A percentile compares a stretch with the other conserved stretches of the same genome.
These are phyloP conservation scores for Candida stauntonica DNA, from an alignment of 805 yeast genomes.

Conservation along the genomic window DNA sequence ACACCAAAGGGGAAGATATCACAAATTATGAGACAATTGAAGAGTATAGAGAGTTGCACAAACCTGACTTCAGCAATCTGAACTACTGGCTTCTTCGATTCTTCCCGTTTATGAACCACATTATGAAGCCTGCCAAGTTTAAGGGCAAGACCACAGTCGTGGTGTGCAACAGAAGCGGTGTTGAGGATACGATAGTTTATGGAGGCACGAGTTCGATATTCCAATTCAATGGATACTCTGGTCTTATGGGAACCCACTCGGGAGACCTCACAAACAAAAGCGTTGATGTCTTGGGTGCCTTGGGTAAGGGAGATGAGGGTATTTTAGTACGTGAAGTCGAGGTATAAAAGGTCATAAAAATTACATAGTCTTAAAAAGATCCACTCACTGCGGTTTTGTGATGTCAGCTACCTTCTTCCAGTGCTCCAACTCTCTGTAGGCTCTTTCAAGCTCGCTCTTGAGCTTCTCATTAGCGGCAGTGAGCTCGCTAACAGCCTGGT, in stretches of 20 bases:
- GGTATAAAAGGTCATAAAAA: constrained; percentile 7
- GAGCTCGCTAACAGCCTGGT: constrained; percentile 85
- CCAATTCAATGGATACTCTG: constrained; percentile 43
- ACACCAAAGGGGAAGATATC: constrained; percentile 5
- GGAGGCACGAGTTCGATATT: constrained; percentile 62
- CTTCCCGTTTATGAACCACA: constrained; percentile 51
- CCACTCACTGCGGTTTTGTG: constrained; percentile 4
- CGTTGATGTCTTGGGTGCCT: constrained; percentile 48
- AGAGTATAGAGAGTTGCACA: constrained; percentile 28
- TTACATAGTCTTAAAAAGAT: not conserved
- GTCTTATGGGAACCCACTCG: constrained; percentile 21
- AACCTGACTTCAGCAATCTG: constrained; percentile 46
- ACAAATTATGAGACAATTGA: constrained; percentile 14
- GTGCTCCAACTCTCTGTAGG: constrained; percentile 86
- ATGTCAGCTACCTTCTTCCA: constrained; percentile 49
- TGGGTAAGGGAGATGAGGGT: constrained; percentile 66
- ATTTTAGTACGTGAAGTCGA: constrained; percentile 56
- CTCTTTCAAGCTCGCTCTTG: constrained; percentile 82
- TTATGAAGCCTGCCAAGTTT: constrained; percentile 7
- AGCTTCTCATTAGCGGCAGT: constrained; percentile 82
- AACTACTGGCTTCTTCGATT: constrained; percentile 75
- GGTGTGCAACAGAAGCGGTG: constrained; percentile 69
- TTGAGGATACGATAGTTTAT: constrained; percentile 64
- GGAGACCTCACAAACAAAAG: constrained; percentile 44
- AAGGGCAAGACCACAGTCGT: constrained; percentile 37